These are phyloP conservation scores for Choanephora cucurbitarum DNA, from an alignment of 371 early-diverging fungal species.

Conservation along the genomic window DNA sequence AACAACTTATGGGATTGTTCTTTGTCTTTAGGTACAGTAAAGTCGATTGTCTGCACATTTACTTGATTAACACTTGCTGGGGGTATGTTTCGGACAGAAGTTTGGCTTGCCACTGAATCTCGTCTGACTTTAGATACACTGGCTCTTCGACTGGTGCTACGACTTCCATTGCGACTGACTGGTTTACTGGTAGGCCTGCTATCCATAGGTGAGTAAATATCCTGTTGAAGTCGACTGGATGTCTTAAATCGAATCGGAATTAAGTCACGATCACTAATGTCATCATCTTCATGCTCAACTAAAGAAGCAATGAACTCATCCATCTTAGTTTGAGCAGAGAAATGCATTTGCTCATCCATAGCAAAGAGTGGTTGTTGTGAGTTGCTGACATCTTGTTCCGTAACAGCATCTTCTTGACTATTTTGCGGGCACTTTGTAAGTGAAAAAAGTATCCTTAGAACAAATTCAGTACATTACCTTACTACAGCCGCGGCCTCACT, in stretches of 20 bases:
- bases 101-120: conserved; percentile 4
- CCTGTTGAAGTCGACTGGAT: conserved; percentile 25
- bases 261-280: conserved; percentile 36
- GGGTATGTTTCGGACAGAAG: not conserved
- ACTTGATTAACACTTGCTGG: not conserved
- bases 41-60: not conserved
- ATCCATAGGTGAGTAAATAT: conserved; percentile 24
- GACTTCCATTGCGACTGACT: conserved; percentile 7
- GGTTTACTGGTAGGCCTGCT: no score
- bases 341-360: conserved; percentile 14
- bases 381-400: not conserved
- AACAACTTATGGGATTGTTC: conserved; percentile 19
- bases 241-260: conserved; percentile 39
- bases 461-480: no score
- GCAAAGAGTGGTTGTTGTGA: conserved; percentile 12
- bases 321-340: conserved; percentile 14
- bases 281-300: conserved; percentile 17
- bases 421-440: no score
- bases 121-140: conserved; percentile 19
- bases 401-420: no score
- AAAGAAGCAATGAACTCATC: conserved; percentile 22
- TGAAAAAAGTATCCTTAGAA: no score
- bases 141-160: conserved; percentile 15
- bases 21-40: not conserved
- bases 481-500: no score